Evolutionary conservation across 768 basidiomycete genomes (phyloP), one percentile per base, ranked within the genome.

Genomic region (Mycena albidolilacea): DNA sequence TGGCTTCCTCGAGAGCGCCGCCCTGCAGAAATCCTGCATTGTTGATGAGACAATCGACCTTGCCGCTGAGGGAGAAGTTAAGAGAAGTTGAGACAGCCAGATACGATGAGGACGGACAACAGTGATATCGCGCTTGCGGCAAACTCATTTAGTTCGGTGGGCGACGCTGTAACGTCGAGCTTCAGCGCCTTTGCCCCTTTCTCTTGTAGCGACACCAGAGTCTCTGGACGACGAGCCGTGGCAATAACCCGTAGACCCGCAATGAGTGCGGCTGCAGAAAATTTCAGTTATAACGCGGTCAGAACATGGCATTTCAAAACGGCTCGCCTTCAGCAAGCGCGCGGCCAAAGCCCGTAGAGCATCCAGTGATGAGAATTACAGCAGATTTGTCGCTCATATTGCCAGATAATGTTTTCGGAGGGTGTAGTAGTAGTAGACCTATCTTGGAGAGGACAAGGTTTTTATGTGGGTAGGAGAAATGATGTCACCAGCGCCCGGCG

Each of bases 11-110:
- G 19, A 75, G 44, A 0, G 77, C 76, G 50, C 75, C 74, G 17
- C 76, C 78, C 35, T 72, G 71, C n/a, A 79, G 44, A 37, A 70
- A 79, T 1, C 78, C 79, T 9, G 79, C 80, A 39, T 81, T 81
- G 67, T 79, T 79, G 64, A 80, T 70, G 37, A 81, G 69, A 37
- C 71, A 78, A 58, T 80, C 79, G n/a, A 81, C 67, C 38, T 5
- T 52, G 0, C 79, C 79, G 35, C 76, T 77, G 67, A 39, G 1
- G n/a, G 21, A 12, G 5, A 7, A n/a, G n/a, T 39, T 14, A 52
- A 30, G 15, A 57, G 50, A 23, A 0, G 12, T 1, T 50, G 21
- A 23, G 8, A 11, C 10, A 35, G 11, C 8, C 6, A 17, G 35
- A 35, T 12, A 61, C 5, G 9, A 21, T 10, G 43, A 61, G 14